Base-by-base conservation (phyloP, 2,329 filamentous ascomycete genomes). In the Exophiala dermatitidis region DNA sequence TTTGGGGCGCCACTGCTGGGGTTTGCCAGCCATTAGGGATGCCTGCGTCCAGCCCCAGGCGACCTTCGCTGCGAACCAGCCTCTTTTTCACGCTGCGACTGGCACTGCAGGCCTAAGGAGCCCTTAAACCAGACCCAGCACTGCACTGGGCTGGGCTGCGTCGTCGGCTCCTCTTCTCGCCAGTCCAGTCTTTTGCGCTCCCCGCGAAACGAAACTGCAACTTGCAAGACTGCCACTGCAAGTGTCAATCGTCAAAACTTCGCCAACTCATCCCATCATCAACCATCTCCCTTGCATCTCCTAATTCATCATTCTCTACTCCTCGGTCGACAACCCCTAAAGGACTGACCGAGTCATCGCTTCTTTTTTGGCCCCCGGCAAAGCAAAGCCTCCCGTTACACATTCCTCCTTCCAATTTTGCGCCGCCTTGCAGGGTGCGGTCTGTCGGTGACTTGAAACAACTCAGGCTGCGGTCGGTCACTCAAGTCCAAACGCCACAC, bases 361-460 rank as follows among this genome's bases (percentile, higher is more conserved):
- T 4, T 43, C 42, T 8, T 32, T 5, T 3, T 32, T 9, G 4
- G 30, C 28, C 30, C 10, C 10, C 5, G 38, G 38, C 33, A 10
- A 12, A 41, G 28, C 12, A 12, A 26, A 41, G 38, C 12, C 38
- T 26, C 10, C 38, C 9, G 38, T 28, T 26, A 10, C 38, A 10
- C 38, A 32, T 29, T 43, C 19, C 32, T 28, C 31, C 44, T 30
- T 28, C 32, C 31, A 46, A 37, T 46, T 32, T 32, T 34, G 7
- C 44, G 10, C 19, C 32, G 32, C 31, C 44, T 46, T 32, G 31
- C 37, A 10, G 31, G 28, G 5, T 37, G 5, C 19, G n/a, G 31
- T 12, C 31, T 36, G 44, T 36, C 44, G 37, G 44, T 46, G 31
- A 31, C 31, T 46, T 46, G 44, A 46, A 46, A 46, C 44, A 46